Base-by-base conservation (phyloP, 305 asterid genomes). In the Rubia tinctorum region DNA sequence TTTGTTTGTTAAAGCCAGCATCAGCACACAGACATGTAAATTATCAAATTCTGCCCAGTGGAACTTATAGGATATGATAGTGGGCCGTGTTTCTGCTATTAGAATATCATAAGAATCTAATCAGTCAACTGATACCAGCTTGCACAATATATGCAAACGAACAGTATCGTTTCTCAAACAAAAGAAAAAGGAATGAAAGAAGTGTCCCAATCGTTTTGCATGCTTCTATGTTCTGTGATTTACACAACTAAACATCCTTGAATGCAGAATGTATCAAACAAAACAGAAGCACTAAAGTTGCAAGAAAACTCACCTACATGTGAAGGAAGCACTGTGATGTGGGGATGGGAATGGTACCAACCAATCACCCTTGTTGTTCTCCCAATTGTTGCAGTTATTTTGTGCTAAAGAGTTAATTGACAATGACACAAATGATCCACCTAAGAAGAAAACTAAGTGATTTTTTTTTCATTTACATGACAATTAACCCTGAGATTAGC, bases 331-430 rank as follows among this genome's bases (percentile, higher is more conserved):
- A 95, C 99, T 8, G 99, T 95, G 73, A 93, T 95, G 82, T 95
- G 98, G 78, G 98, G 99, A 84, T 95, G 99, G 60, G 99, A 95
- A 76, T 95, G 99, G 83, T 95, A 95, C 99, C 99, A 95, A 42
- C 99, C 99, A 82, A 95, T 95, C 86, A 95, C 99, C 82, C 99
- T 83, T 77, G 98, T 95, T 44, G 93, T 88, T 75, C 85, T 89
- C 71, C 98, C 98, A 2, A 91, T 91, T 78, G 82, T 90, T 71
- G 65, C 60, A 12, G 99, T 85, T 92, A 95, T 90, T 88, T 89
- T 95, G 99, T 95, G 91, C 82, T 80, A 75, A 66, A 77, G 43
- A 77, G 96, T 93, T 91, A 95, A 92, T 55, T 34, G 73, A 86
- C 96, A 87, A 86, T 55, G 37, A 77, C n/a, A 80, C 39, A 39